Conservation (phyloP, 2,329 filamentous ascomycete genomes). For the Helicocarpus griseus region DNA sequence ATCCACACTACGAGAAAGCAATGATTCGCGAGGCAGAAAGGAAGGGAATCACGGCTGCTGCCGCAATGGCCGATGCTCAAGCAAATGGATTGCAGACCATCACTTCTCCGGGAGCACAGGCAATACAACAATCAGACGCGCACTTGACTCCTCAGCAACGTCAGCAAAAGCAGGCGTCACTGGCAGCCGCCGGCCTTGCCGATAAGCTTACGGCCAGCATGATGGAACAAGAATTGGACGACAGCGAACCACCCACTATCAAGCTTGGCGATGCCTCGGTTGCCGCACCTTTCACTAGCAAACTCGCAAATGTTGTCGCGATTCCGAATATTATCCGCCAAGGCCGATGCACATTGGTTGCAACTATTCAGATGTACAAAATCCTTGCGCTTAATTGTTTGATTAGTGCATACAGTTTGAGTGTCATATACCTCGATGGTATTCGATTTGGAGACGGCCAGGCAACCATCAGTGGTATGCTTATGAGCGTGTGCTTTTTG, state of each 20-base stretch:
- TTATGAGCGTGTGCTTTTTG: conserved; percentile 99
- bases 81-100: conserved; percentile 52
- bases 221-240: conserved; percentile 82
- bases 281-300: conserved; percentile 93
- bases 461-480: conserved; percentile 97
- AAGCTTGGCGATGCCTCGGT: conserved; percentile 97
- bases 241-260: conserved; percentile 85
- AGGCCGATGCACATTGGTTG: conserved; percentile 92
- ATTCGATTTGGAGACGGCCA: conserved; percentile 99
- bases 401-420: conserved; percentile 94
- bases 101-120: conserved; percentile 56
- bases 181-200: conserved; percentile 67
- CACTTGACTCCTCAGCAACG: conserved; percentile 43
- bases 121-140: conserved; percentile 42
- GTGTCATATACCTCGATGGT: conserved; percentile 90
- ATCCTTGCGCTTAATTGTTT: conserved; percentile 95
- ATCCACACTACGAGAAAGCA: conserved; percentile 91
- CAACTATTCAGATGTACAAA: conserved; percentile 99
- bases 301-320: conserved; percentile 90
- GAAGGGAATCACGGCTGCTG: conserved; percentile 51
- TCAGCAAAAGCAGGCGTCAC: conserved; percentile 48
- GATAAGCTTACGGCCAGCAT: conserved; percentile 78
- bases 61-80: conserved; percentile 45
- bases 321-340: conserved; percentile 98
- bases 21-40: conserved; percentile 74